A percentile compares a stretch with the other conserved stretches of the same genome.
These are phyloP conservation scores for Chlamydomonas asymmetrica DNA, from an alignment of 139 green algal genomes.

Conservation along the genomic window DNA sequence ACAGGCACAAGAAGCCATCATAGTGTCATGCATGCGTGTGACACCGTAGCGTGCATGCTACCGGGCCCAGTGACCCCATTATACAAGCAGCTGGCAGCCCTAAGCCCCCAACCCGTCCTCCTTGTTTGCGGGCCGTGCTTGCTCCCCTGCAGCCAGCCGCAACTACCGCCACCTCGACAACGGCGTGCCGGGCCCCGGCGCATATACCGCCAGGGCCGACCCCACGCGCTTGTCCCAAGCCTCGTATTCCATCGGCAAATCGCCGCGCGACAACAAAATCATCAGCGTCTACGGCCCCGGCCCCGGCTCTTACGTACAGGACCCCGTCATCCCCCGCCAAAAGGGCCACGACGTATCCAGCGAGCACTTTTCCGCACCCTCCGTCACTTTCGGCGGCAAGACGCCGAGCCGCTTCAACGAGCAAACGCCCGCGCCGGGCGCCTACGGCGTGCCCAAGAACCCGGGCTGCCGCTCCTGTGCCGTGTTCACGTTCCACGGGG, in stretches of 20 bases:
- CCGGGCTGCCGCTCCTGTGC: conserved; percentile 1
- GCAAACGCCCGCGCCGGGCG: background rate
- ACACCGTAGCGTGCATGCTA: background rate
- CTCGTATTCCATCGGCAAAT: conserved; percentile 19
- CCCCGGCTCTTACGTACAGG: background rate
- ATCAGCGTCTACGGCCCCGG: background rate
- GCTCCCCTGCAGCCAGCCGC: conserved; percentile 13
- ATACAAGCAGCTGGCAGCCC: background rate
- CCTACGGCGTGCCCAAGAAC: conserved; percentile 9
- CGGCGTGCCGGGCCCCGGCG: conserved; percentile 18
- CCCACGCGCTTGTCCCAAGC: background rate
- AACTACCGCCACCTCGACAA: background rate
- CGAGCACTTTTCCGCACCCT: background rate
- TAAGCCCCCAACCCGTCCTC: background rate
- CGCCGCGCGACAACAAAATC: background rate
- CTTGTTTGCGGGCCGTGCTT: background rate
- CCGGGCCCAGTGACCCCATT: background rate
- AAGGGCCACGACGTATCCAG: conserved; percentile 1
- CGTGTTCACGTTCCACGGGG: conserved; percentile 3
- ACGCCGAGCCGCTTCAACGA: background rate
- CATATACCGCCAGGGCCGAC: conserved; percentile 1
- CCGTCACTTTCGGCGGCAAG: conserved; percentile 4
- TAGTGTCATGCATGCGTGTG: background rate
- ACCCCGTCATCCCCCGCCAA: conserved; percentile 1
- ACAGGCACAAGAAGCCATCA: background rate